These are phyloP conservation scores for Phytopythium kandeliae DNA, from an alignment of 352 stramenopile species.

Conservation along the genomic window DNA sequence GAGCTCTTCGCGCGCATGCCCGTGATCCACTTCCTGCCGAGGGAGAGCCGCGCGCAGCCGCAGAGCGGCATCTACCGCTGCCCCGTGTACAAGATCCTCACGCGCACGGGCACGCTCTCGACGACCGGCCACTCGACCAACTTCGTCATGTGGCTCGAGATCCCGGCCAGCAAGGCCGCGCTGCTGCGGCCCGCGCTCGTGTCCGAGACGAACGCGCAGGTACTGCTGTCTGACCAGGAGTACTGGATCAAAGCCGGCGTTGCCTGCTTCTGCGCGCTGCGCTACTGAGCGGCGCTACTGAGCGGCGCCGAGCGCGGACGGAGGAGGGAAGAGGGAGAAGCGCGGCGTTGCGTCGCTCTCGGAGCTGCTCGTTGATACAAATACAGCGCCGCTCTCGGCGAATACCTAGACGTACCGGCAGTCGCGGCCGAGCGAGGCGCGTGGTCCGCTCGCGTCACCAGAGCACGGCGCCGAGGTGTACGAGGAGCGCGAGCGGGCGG, in stretches of 20 bases:
- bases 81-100: slow-evolving; percentile 95
- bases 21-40: slow-evolving; percentile 82
- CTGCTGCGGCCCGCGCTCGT: slow-evolving; percentile 87
- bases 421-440: no score
- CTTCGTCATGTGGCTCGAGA: slow-evolving; percentile 97
- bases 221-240: slow-evolving; percentile 89
- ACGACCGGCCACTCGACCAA: slow-evolving; percentile 97
- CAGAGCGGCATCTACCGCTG: slow-evolving; percentile 89
- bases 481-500: slow-evolving; percentile 3
- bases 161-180: slow-evolving; percentile 77
- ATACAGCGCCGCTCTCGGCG: background rate
- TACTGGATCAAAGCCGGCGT: slow-evolving; percentile 97
- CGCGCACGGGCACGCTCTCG: slow-evolving; percentile 88
- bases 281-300: no score
- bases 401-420: no score
- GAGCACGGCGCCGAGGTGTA: slow-evolving; percentile 9
- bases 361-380: background rate
- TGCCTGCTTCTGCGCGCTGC: slow-evolving; percentile 90
- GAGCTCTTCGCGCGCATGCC: slow-evolving; percentile 92
- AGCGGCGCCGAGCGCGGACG: no score
- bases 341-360: no score
- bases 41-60: slow-evolving; percentile 69
- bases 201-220: slow-evolving; percentile 91
- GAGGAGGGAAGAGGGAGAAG: no score
- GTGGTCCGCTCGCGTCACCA: no score